phyloP scores from a whole-genome alignment of 2,329 filamentous ascomycete species.

The Macroventuria anomochaeta region DNA sequence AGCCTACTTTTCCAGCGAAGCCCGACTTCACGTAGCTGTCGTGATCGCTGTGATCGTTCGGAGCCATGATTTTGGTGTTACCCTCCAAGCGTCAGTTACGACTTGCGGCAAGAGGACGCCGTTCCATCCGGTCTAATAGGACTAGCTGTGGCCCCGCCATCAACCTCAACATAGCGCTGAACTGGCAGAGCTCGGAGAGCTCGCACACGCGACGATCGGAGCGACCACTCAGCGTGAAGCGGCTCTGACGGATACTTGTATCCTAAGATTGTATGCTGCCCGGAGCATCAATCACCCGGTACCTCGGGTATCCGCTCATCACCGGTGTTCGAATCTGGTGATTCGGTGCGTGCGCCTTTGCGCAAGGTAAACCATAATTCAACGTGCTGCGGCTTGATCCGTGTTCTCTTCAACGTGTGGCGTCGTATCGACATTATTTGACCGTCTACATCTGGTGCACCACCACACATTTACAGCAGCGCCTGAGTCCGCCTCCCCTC shows the following conservation, averaged over 20 bases:
- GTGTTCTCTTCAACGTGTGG: constrained; percentile 3
- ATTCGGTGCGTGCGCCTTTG: constrained; percentile 11
- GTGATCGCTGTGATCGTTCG: constrained; percentile 26
- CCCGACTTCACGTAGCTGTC: constrained; percentile 43
- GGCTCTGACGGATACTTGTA: constrained; percentile 32
- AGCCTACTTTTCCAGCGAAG: constrained; percentile 54
- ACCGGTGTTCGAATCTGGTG: constrained; percentile 13
- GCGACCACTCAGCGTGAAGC: constrained; percentile 19
- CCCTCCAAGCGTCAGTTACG: constrained; percentile 12
- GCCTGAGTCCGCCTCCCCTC: constrained; percentile 6
- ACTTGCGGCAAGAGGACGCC: constrained; percentile 15
- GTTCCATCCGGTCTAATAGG: constrained; percentile 15
- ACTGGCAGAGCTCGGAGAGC: constrained; percentile 20
- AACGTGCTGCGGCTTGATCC: constrained; percentile 5
- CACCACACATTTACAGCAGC: neutral
- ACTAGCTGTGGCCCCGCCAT: constrained; percentile 4
- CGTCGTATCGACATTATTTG: constrained; percentile 3
- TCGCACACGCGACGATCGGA: constrained; percentile 17
- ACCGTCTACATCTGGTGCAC: neutral
- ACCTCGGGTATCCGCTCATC: constrained; percentile 34
- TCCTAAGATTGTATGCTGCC: constrained; percentile 24
- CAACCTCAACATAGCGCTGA: constrained; percentile 13
- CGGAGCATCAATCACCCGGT: constrained; percentile 41
- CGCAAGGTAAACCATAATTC: constrained; percentile 4
- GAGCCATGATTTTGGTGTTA: constrained; percentile 28